Evolutionary conservation across 140 eudicot genomes (phyloP).

Genomic region (Anethum foeniculum): DNA sequence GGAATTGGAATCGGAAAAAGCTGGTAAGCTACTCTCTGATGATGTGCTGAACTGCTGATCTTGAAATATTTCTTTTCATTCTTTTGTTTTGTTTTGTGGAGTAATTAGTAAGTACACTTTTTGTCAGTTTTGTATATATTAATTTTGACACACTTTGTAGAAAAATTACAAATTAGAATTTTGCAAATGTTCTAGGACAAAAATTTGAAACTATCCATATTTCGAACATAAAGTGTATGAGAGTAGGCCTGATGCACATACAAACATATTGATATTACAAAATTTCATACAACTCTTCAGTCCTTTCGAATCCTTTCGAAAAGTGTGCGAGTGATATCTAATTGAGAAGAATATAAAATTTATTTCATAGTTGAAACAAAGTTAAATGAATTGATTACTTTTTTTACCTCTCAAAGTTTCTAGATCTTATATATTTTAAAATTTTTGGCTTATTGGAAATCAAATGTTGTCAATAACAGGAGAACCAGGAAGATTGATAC

Average conservation of each 20-base stretch:
- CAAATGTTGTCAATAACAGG: constrained; percentile 35
- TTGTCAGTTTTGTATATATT: neutral
- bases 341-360: neutral
- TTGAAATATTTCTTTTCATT: neutral
- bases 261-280: neutral
- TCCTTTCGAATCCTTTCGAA: neutral
- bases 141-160: neutral
- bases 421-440: neutral
- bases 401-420: neutral
- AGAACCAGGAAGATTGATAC: constrained; percentile 95
- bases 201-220: neutral
- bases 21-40: constrained; percentile 47
- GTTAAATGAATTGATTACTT: neutral
- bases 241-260: neutral
- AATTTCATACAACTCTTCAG: neutral
- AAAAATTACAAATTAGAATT: neutral
- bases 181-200: neutral
- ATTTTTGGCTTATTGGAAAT: neutral
- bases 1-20: constrained; percentile 95
- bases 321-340: neutral
- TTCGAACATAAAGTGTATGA: neutral
- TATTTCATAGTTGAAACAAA: neutral
- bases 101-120: neutral
- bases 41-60: constrained; percentile 5
- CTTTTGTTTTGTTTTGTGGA: neutral